These are phyloP conservation scores for Phylloporus scabripes DNA, from an alignment of 768 basidiomycete genomes.

Conservation along the genomic window DNA sequence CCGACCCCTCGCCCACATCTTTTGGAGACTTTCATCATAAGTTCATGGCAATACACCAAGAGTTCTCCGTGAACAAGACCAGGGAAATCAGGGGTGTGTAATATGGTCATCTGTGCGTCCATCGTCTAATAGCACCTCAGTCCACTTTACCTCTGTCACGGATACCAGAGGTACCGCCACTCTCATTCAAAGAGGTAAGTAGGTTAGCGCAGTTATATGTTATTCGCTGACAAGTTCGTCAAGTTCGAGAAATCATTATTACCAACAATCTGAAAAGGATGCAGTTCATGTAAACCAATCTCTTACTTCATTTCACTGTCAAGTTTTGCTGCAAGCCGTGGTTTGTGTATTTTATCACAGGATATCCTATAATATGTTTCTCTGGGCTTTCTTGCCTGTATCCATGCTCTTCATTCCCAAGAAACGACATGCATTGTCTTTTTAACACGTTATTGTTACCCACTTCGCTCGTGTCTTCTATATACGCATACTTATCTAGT, in stretches of 20 bases:
- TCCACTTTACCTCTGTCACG: conserved; percentile 78
- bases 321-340: conserved; percentile 5
- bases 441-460: conserved; percentile 3
- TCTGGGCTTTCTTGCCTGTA: conserved; percentile 13
- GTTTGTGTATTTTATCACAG: conserved; percentile 14
- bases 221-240: conserved; percentile 1
- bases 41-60: conserved; percentile 65
- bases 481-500: conserved; percentile 29
- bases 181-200: conserved; percentile 68
- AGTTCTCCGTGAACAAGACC: conserved; percentile 60
- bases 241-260: conserved; percentile 70
- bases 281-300: conserved; percentile 27
- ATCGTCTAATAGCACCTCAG: conserved; percentile 33
- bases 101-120: background rate
- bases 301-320: conserved; percentile 1
- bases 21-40: conserved; percentile 65
- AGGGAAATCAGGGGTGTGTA: conserved; percentile 68
- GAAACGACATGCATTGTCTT: conserved; percentile 11
- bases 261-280: conserved; percentile 59
- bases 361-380: conserved; percentile 15
- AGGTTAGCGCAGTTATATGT: background rate
- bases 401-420: conserved; percentile 10
- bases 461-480: background rate
- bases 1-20: background rate
- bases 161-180: conserved; percentile 68